Evolutionary conservation across 2,329 filamentous ascomycete genomes (phyloP).

Genomic region (Sarocladiaceae sp.): DNA sequence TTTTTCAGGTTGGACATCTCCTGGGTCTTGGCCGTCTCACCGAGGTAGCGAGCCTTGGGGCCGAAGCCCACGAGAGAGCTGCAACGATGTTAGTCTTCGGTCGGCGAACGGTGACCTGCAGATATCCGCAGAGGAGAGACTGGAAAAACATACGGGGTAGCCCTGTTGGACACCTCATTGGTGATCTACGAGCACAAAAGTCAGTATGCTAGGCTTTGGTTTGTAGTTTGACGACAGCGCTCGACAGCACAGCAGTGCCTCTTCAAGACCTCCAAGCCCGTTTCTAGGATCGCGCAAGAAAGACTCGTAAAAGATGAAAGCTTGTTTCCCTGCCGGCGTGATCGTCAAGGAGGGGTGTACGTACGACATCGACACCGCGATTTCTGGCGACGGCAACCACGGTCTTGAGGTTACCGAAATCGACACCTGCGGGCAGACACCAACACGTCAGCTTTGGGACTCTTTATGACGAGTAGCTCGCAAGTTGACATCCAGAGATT

Average conservation of each 20-base stretch:
- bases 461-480: not conserved
- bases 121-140: conserved; percentile 6
- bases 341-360: conserved; percentile 48
- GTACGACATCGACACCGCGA: conserved; percentile 96
- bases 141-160: conserved; percentile 77
- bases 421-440: conserved; percentile 56
- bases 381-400: conserved; percentile 97
- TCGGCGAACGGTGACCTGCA: conserved; percentile 12
- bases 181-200: conserved; percentile 60
- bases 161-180: conserved; percentile 98
- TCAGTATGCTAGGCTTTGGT: conserved; percentile 10
- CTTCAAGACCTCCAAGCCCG: too few relatives aligned
- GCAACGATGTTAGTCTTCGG: conserved; percentile 8
- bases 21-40: conserved; percentile 94
- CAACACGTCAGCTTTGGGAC: conserved; percentile 7
- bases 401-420: conserved; percentile 95
- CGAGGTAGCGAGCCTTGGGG: conserved; percentile 87
- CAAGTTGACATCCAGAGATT: not conserved
- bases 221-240: not conserved
- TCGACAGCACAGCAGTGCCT: not conserved
- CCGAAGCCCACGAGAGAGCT: conserved; percentile 94
- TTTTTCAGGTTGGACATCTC: conserved; percentile 99
- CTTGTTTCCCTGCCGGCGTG: not conserved
- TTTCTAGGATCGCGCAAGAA: conserved; percentile 13
- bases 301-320: conserved; percentile 1